Evolutionary conservation across 768 basidiomycete genomes (phyloP), one percentile per base, ranked within the genome.

Genomic region (Leccinellum albellum): DNA sequence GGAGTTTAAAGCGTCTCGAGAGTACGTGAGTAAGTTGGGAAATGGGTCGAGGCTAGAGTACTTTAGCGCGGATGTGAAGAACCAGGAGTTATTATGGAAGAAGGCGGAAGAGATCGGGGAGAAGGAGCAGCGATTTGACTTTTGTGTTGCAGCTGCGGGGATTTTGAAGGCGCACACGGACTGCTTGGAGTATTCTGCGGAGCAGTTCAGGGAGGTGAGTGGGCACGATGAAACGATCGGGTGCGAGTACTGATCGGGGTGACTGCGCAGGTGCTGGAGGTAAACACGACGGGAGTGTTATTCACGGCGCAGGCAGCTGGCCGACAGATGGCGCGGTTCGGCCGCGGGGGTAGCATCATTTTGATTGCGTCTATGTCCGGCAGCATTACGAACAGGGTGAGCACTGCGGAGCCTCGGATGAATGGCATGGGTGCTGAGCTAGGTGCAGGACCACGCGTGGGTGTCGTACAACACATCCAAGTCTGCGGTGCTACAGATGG

Each of bases 61-160:
- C 69, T 69, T 86, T 51, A 74, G 74, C 45, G 81, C 77, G 28
- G 83, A 91, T 59, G 89, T 89, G 55, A 81, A 79, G 50, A 75
- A 89, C 61, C 88, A 91, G 74, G 69, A 75, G 46, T 61, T 66
- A 37, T 66, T 86, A 63, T 89, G 88, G 86, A 75, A 73, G 46
- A 70, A 75, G 51, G 83, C 73, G 73, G 74, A 80, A 65, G 76
- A 77, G 62, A 84, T 92, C 47, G 88, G 83, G 1, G 78, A 87
- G 57, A 76, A 73, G 61, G 89, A 91, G 59, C 79, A 81, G 17
- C 75, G 89, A 61, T 79, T 92, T 75, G 89, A 93, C 66, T 78
- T 86, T 15, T 89, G 87, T 63, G 70, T 91, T 57, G 89, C 89
- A 4, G 89, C 90, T 17, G 90, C 90, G 42, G 91, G 89, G 21